Evolutionary conservation across 1,139 yeast genomes (phyloP).

Genomic region (Zhuliangozyma parablackwelliae): DNA sequence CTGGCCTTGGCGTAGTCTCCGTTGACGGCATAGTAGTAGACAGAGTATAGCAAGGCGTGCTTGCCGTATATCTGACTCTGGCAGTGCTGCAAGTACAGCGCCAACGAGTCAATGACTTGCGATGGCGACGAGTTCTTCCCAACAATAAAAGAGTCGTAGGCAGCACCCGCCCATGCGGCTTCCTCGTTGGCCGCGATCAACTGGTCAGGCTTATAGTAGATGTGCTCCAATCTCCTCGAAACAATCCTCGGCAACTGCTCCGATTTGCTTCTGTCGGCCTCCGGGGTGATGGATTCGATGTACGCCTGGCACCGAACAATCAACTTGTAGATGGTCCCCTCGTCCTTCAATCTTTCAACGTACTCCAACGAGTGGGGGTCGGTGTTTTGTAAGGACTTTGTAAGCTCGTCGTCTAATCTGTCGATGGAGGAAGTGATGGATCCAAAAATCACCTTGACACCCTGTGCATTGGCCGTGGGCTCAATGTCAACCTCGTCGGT

Average conservation of each 20-base stretch:
- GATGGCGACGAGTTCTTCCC: constrained; percentile 28
- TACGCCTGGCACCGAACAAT: constrained; percentile 84
- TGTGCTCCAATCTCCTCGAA: constrained; percentile 83
- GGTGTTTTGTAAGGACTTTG: constrained; percentile 77
- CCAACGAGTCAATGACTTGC: constrained; percentile 59
- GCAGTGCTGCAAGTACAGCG: constrained; percentile 63
- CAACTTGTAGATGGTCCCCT: constrained; percentile 67
- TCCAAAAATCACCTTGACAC: constrained; percentile 74
- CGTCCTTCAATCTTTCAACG: constrained; percentile 86
- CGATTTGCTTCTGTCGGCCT: constrained; percentile 38
- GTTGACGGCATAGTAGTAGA: constrained; percentile 88
- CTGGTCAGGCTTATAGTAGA: constrained; percentile 85
- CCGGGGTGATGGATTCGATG: constrained; percentile 61
- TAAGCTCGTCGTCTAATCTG: constrained; percentile 92
- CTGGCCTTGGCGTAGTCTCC: constrained; percentile 80
- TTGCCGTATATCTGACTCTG: constrained; percentile 67
- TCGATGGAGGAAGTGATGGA: constrained; percentile 84
- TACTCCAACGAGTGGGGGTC: constrained; percentile 97
- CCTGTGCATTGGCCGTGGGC: constrained; percentile 62
- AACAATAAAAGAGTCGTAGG: constrained; percentile 29
- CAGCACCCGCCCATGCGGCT: constrained; percentile 60
- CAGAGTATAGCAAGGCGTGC: constrained; percentile 78
- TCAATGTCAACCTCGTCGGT: constrained; percentile 79
- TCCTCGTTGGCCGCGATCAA: constrained; percentile 68
- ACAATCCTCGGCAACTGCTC: constrained; percentile 73